These are phyloP conservation scores for Paraconiothyrium sp. DNA, from an alignment of 2,329 filamentous ascomycete species.

Conservation along the genomic window DNA sequence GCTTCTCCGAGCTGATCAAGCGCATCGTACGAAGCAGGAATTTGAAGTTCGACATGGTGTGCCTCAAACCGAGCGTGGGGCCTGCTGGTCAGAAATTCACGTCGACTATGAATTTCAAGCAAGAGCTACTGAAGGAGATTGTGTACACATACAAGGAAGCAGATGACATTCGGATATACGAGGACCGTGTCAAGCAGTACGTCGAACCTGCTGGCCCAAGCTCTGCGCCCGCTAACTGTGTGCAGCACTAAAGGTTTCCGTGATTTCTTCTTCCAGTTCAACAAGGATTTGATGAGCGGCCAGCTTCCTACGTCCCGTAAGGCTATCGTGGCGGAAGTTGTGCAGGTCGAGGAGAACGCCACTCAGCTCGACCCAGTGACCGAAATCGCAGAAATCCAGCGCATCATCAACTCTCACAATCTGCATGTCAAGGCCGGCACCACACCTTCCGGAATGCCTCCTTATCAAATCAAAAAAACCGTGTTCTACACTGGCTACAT, in stretches of 20 bases:
- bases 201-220: slow-evolving; percentile 30
- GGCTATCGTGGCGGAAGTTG: slow-evolving; percentile 79
- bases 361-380: slow-evolving; percentile 78
- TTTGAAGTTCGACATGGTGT: slow-evolving; percentile 87
- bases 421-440: slow-evolving; percentile 59
- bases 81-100: slow-evolving; percentile 81
- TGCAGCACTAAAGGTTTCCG: slow-evolving; percentile 78
- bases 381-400: slow-evolving; percentile 85
- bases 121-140: slow-evolving; percentile 79
- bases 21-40: slow-evolving; percentile 80
- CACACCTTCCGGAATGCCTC: slow-evolving; percentile 57
- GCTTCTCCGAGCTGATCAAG: slow-evolving; percentile 81
- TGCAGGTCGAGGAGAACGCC: slow-evolving; percentile 82
- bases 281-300: slow-evolving; percentile 63
- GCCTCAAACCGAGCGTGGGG: slow-evolving; percentile 84
- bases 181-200: slow-evolving; percentile 69
- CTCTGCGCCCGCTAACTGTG: slow-evolving; percentile 18
- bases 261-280: slow-evolving; percentile 83
- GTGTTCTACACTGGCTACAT: slow-evolving; percentile 95
- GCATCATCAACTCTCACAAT: slow-evolving; percentile 91
- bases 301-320: slow-evolving; percentile 62
- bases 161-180: slow-evolving; percentile 78
- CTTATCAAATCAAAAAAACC: slow-evolving; percentile 80
- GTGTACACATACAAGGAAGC: slow-evolving; percentile 87
- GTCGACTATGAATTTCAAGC: slow-evolving; percentile 92